Evolutionary conservation across 805 yeast species (phyloP), one percentile per base, ranked within the genome.

Genomic region (Candida xiaguanensis): DNA sequence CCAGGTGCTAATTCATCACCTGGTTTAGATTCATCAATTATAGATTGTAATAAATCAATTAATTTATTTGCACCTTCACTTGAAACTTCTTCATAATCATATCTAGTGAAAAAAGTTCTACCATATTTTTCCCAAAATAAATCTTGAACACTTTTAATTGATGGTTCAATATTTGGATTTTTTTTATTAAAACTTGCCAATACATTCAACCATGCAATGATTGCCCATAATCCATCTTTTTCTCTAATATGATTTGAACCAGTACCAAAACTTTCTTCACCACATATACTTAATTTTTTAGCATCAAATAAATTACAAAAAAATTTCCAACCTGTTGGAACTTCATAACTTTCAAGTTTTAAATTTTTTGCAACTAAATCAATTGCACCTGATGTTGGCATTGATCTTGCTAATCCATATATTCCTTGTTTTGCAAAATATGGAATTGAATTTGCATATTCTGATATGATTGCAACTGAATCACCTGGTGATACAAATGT

Each of bases 301-400:
- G 95, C 90, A 59, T 91, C 99, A 55, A 91, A 91, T 49, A 91
- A 69, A 4, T 95, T 91, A 66, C 98, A 90, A 77, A 91, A 91
- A 61, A 91, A 91, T 66, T 91, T 91, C 99, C 99, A 91, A 25
- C 98, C 99, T 14, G 99, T 91, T 40, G 99, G 99, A 5, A 93
- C 98, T 65, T 93, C 99, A 63, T 91, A 91, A 45, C 82, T 70
- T 36, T 81, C 66, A 48, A 91, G 66, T 23, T 83, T 83, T 63
- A 87, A 80, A 43, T 72, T 71, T 58, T 78, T 77, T 22, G 96
- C 98, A 17, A 93, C 99, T 42, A 84, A 73, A 55, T 91, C 99
- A 52, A 91, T 75, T 24, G 99, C 98, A 32, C 85, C 89, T 9
- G 95, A 82, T 9, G 99, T 91, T 43, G 99, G 99, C 96, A 91